Percentiles rank a stretch among this genome's conserved stretches.
These are phyloP conservation scores for Moesziomyces sp. DNA, from an alignment of 1,284 basidiomycete genomes.

Conservation along the genomic window DNA sequence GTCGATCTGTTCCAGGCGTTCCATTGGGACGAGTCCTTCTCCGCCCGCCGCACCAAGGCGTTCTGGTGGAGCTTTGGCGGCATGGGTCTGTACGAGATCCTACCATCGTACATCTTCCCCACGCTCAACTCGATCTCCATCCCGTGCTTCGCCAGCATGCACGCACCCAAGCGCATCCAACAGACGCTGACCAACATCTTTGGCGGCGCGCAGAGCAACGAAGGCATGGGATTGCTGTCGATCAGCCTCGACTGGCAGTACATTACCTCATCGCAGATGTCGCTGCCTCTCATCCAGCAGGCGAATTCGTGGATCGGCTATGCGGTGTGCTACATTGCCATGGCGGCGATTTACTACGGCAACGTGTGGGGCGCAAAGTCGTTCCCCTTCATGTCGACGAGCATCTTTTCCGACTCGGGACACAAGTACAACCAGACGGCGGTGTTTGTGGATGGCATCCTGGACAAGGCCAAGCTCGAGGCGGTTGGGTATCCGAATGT, in stretches of 20 bases:
- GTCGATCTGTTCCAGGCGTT: conserved; percentile 61
- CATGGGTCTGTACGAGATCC: conserved; percentile 28
- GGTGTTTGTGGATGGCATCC: conserved; percentile 44
- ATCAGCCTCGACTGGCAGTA: conserved; percentile 57
- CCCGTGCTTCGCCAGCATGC: conserved; percentile 72
- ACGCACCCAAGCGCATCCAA: conserved; percentile 65
- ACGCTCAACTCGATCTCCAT: conserved; percentile 62
- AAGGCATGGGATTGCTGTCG: conserved; percentile 57
- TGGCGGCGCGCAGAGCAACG: conserved; percentile 53
- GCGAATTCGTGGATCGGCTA: conserved; percentile 57
- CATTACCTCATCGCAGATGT: conserved; percentile 48
- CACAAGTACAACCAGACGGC: conserved; percentile 70
- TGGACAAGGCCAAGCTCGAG: conserved; percentile 51
- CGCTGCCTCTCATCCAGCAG: conserved; percentile 62
- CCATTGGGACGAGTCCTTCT: conserved; percentile 66
- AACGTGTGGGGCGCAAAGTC: conserved; percentile 42
- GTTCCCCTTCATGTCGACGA: conserved; percentile 49
- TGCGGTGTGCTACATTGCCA: conserved; percentile 50
- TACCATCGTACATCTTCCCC: conserved; percentile 71
- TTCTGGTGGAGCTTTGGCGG: conserved; percentile 72
- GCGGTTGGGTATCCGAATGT: conserved; percentile 58
- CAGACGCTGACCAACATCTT: conserved; percentile 61
- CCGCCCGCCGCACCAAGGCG: conserved; percentile 72
- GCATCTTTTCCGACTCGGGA: conserved; percentile 30
- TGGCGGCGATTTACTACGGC: conserved; percentile 60